Conservation (phyloP, 2,329 filamentous ascomycete species). For the Blumeria hordei region DNA sequence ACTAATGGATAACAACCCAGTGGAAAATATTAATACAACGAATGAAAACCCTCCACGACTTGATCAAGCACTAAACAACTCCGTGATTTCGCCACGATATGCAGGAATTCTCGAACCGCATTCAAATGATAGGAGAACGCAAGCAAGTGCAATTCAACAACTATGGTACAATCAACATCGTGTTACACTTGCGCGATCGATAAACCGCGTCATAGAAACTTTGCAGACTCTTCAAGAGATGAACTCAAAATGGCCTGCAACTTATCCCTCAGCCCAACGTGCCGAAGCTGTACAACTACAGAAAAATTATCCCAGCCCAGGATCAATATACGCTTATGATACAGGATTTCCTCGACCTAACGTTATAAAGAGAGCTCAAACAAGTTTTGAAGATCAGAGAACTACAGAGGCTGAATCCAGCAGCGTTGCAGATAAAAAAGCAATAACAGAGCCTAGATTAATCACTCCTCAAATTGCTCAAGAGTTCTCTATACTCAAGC, state of each 20-base stretch:
- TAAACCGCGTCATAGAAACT: constrained; percentile 65
- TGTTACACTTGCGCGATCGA: constrained; percentile 63
- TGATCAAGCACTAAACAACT: constrained; percentile 21
- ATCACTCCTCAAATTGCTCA: constrained; percentile 83
- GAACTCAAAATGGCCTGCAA: constrained; percentile 80
- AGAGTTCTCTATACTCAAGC: constrained; percentile 84
- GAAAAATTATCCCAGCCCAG: constrained; percentile 31
- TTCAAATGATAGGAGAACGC: constrained; percentile 33
- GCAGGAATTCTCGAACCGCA: constrained; percentile 20
- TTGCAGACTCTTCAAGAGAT: constrained; percentile 65
- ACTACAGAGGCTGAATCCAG: constrained; percentile 41
- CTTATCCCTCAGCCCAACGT: constrained; percentile 69
- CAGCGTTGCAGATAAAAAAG: constrained; percentile 36
- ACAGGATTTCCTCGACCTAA: constrained; percentile 24
- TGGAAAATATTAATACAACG: constrained; percentile 62
- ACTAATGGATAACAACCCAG: constrained; percentile 69
- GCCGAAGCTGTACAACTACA: constrained; percentile 21
- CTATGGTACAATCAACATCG: constrained; percentile 88
- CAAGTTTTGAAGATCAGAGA: constrained; percentile 35
- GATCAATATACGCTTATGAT: constrained; percentile 38
- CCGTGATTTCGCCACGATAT: constrained; percentile 6
- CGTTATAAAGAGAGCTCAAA: constrained; percentile 43
- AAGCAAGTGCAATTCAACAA: constrained; percentile 73
- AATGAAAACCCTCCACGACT: constrained; percentile 30
- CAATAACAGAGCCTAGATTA: constrained; percentile 48